Evolutionary conservation across 2,329 filamentous ascomycete species (phyloP).

Genomic region (Pestalotiopsis sp.): DNA sequence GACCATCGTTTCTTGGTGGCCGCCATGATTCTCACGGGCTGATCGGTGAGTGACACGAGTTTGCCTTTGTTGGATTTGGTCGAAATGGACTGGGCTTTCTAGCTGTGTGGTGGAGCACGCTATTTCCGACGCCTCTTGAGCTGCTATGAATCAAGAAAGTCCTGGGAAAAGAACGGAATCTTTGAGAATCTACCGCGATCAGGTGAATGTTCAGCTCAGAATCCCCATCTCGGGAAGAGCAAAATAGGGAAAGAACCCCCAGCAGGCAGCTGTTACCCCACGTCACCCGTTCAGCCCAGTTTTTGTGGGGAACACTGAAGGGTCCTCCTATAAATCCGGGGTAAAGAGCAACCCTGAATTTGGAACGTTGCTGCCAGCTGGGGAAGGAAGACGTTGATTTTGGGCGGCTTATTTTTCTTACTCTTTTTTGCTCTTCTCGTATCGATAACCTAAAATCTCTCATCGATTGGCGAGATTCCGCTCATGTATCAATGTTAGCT

Average conservation of each 20-base stretch:
- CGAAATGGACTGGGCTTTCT: no score
- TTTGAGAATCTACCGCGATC: no score
- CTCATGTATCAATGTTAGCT: not conserved
- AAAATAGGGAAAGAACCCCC: not conserved
- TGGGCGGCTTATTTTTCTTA: not conserved
- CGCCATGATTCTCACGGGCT: not conserved
- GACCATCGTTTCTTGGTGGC: conserved; percentile 2
- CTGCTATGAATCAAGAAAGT: no score
- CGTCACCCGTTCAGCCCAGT: not conserved
- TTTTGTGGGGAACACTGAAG: not conserved
- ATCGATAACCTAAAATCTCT: not conserved
- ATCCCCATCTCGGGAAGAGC: not conserved
- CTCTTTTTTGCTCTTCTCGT: not conserved
- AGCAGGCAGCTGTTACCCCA: not conserved
- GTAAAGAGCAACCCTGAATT: not conserved
- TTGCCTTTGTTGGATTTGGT: not conserved
- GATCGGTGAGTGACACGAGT: no score
- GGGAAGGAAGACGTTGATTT: not conserved
- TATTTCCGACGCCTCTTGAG: no score
- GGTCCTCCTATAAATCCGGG: conserved; percentile 1
- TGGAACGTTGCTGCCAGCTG: not conserved
- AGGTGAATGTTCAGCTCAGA: no score
- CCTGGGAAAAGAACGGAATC: no score
- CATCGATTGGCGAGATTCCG: not conserved
- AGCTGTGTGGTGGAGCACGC: no score